These are phyloP conservation scores for Beauveria asiatica DNA, from an alignment of 2,329 filamentous ascomycete genomes.

Conservation along the genomic window DNA sequence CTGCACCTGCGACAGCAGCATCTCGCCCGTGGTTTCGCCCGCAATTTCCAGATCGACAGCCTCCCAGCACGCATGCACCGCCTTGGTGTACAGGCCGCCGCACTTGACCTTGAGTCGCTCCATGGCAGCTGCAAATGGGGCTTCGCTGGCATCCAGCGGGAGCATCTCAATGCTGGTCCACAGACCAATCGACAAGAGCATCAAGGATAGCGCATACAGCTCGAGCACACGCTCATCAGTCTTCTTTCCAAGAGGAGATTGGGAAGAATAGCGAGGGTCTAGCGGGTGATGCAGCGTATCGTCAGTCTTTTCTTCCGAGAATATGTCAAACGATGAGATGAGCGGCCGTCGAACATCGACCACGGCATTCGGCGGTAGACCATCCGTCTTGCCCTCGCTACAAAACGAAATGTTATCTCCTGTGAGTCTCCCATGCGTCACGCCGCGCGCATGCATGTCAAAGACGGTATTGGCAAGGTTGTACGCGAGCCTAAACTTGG, in stretches of 20 bases:
- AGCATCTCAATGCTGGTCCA: conserved; percentile 60
- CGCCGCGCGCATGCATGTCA: conserved; percentile 60
- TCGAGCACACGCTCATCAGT: conserved; percentile 54
- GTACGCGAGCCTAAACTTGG: conserved; percentile 66
- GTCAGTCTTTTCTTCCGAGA: conserved; percentile 28
- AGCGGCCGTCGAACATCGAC: conserved; percentile 61
- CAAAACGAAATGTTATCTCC: conserved; percentile 62
- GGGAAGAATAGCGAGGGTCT: conserved; percentile 43
- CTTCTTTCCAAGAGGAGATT: conserved; percentile 39
- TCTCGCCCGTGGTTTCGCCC: conserved; percentile 37
- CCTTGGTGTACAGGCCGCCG: conserved; percentile 66
- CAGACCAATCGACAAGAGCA: conserved; percentile 66
- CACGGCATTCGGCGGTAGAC: conserved; percentile 31
- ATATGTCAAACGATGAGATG: conserved; percentile 67
- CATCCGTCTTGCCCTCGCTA: conserved; percentile 33
- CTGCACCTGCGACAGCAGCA: conserved; percentile 45
- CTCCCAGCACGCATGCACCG: conserved; percentile 61
- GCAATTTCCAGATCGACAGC: conserved; percentile 57
- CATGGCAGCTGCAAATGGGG: conserved; percentile 53
- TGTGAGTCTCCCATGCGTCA: conserved; percentile 62
- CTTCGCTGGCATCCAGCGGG: conserved; percentile 30
- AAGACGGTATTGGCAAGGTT: conserved; percentile 66
- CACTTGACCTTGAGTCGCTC: conserved; percentile 59
- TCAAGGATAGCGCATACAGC: conserved; percentile 63
- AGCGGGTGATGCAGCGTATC: conserved; percentile 52